Conservation (phyloP, 2,329 filamentous ascomycete species). For the Intubia oerlemansii region DNA sequence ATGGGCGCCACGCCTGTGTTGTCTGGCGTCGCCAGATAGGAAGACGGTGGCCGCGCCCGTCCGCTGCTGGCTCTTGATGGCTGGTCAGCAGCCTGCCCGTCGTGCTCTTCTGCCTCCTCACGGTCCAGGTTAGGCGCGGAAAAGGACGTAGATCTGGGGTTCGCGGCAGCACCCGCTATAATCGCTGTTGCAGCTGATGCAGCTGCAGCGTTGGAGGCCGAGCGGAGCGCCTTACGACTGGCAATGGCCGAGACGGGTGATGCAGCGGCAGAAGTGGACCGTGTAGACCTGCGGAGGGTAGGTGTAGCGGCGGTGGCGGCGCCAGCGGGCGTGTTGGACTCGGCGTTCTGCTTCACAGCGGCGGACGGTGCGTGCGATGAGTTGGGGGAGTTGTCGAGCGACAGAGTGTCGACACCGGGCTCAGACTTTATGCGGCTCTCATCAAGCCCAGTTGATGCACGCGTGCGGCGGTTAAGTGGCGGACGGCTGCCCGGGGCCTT, state of each 20-base stretch:
- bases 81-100: too few species aligned
- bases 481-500: background rate
- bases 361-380: slow-evolving; percentile 9
- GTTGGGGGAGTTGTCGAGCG: slow-evolving; percentile 11
- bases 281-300: slow-evolving; percentile 11
- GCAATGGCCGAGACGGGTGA: slow-evolving; percentile 13
- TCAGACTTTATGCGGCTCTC: slow-evolving; percentile 11
- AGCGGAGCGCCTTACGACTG: slow-evolving; percentile 14
- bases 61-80: too few species aligned
- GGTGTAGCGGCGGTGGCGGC: too few species aligned
- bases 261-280: slow-evolving; percentile 13
- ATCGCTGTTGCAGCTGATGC: slow-evolving; percentile 12
- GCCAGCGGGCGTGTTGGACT: too few species aligned
- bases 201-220: slow-evolving; percentile 8
- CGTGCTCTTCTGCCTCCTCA: too few species aligned
- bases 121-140: too few species aligned
- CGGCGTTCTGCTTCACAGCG: too few species aligned
- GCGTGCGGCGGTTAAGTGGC: background rate
- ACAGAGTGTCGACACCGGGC: slow-evolving; percentile 13
- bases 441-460: too few species aligned
- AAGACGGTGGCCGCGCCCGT: too few species aligned
- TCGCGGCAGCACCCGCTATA: too few species aligned
- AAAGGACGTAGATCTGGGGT: too few species aligned
- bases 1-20: too few species aligned
- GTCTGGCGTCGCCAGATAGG: slow-evolving; percentile 33